These are phyloP conservation scores for Penicillium pulvis DNA, from an alignment of 495 filamentous ascomycete genomes.

Conservation along the genomic window DNA sequence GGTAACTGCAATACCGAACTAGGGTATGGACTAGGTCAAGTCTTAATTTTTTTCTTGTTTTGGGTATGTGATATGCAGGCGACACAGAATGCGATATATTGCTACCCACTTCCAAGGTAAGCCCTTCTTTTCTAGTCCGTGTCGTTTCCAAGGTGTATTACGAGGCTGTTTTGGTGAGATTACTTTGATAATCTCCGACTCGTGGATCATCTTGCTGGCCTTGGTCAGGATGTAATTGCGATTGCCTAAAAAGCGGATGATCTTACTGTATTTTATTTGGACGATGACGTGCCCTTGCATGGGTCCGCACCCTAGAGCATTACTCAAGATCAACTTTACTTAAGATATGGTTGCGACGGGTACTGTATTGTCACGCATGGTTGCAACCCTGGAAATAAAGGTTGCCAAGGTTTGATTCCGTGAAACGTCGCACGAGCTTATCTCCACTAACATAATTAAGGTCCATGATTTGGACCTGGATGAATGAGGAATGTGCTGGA, in stretches of 20 bases:
- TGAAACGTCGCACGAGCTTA: conserved; percentile 51
- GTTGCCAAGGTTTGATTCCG: conserved; percentile 34
- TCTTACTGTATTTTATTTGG: conserved; percentile 7
- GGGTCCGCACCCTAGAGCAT: conserved; percentile 6
- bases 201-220: background rate
- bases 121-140: too few species aligned
- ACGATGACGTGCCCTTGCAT: conserved; percentile 24
- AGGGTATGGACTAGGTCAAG: too few species aligned
- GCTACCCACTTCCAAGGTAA: background rate
- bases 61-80: background rate
- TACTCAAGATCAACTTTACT: conserved; percentile 20
- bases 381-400: conserved; percentile 34
- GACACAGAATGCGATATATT: background rate
- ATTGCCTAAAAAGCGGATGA: background rate
- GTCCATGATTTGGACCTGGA: conserved; percentile 21
- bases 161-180: too few species aligned
- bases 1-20: too few species aligned
- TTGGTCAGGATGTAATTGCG: background rate
- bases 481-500: conserved; percentile 21
- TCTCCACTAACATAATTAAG: conserved; percentile 48
- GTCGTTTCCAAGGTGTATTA: too few species aligned
- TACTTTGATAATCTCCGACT: background rate
- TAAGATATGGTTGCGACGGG: conserved; percentile 21
- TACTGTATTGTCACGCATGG: conserved; percentile 27
- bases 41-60: background rate